Evolutionary conservation across 306 rosid species (phyloP).

Genomic region (Trifolium pratense): DNA sequence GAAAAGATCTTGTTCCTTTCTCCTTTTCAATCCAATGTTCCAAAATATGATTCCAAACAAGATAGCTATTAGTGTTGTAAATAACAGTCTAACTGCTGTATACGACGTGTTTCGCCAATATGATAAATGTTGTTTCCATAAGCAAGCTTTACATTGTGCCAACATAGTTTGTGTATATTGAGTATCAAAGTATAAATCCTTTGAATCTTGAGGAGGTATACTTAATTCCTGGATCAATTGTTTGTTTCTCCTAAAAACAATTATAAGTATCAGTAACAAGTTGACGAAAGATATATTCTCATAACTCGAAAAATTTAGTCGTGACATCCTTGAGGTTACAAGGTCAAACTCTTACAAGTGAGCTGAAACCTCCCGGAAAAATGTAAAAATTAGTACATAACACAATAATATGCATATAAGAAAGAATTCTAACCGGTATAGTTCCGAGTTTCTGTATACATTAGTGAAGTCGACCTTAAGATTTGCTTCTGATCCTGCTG

Average conservation of each 20-base stretch:
- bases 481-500: constrained; percentile 65
- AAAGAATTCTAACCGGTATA: constrained; percentile 39
- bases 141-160: constrained; percentile 49
- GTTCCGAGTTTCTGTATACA: constrained; percentile 52
- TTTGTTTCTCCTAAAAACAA: constrained; percentile 51
- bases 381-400: background rate
- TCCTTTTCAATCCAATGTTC: constrained; percentile 54
- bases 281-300: constrained; percentile 6
- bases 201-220: constrained; percentile 44
- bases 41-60: constrained; percentile 54
- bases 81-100: constrained; percentile 53
- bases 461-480: constrained; percentile 66
- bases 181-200: constrained; percentile 46
- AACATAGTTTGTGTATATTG: constrained; percentile 46
- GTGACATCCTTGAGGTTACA: background rate
- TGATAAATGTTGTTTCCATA: constrained; percentile 58
- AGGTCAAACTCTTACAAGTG: no score
- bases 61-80: constrained; percentile 50
- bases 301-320: background rate
- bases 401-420: background rate
- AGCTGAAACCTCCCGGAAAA: background rate
- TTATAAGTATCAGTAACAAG: constrained; percentile 13
- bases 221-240: constrained; percentile 49
- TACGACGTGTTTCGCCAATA: constrained; percentile 57
- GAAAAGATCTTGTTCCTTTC: constrained; percentile 62